phyloP scores from a whole-genome alignment of 192 early-diverging fungal species.

The Jimgerdemannia flammicorona region DNA sequence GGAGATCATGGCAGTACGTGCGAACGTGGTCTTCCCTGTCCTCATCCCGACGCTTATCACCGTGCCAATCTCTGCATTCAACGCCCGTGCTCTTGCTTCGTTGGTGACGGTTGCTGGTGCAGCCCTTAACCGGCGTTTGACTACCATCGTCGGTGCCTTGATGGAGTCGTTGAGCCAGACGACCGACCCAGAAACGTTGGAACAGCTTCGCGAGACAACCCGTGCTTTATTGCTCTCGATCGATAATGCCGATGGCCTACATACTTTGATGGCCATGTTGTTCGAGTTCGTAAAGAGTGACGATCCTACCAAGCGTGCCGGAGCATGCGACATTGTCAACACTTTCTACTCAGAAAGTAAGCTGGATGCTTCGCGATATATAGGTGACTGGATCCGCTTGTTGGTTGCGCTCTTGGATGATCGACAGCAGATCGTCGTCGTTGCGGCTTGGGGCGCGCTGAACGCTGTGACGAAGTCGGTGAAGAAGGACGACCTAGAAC shows the following conservation, averaged over 20 bases:
- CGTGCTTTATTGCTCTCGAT: slow-evolving; percentile 68
- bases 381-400: slow-evolving; percentile 77
- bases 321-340: slow-evolving; percentile 59
- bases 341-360: slow-evolving; percentile 64
- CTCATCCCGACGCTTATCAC: slow-evolving; percentile 93
- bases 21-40: slow-evolving; percentile 96
- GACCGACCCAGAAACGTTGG: slow-evolving; percentile 56
- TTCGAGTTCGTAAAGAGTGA: slow-evolving; percentile 65
- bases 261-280: slow-evolving; percentile 74
- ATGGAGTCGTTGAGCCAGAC: slow-evolving; percentile 72
- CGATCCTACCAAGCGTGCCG: slow-evolving; percentile 41
- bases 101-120: slow-evolving; percentile 88
- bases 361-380: slow-evolving; percentile 59
- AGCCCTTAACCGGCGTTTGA: slow-evolving; percentile 79
- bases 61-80: slow-evolving; percentile 85
- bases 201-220: slow-evolving; percentile 72
- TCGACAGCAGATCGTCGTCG: slow-evolving; percentile 51
- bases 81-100: slow-evolving; percentile 85
- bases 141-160: slow-evolving; percentile 75
- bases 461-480: slow-evolving; percentile 76
- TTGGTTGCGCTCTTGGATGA: slow-evolving; percentile 74
- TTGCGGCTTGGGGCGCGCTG: slow-evolving; percentile 75
- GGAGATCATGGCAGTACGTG: slow-evolving; percentile 97
- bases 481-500: slow-evolving; percentile 86
- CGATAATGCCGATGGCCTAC: slow-evolving; percentile 80